Base-by-base conservation (phyloP, 108 stramenopile species). In the Nitzschia putrida region DNA sequence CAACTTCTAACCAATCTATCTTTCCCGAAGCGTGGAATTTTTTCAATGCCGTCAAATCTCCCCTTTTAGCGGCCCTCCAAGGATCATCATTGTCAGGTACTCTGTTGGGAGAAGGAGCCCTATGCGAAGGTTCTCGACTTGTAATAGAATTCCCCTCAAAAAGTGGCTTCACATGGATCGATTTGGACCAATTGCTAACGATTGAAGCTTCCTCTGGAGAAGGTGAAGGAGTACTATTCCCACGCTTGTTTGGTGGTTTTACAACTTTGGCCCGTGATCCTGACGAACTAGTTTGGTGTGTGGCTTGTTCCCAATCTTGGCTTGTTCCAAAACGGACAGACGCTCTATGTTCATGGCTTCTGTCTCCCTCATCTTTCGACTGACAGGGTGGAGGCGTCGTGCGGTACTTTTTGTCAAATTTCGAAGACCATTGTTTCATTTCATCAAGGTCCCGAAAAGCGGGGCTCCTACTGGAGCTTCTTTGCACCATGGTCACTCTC, bases 51-150 rank as follows among this genome's bases (percentile, higher is more conserved):
- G 14, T n/a, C 45, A 73, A 51, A 29, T 73, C 64, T 3, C 72
- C 72, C 5, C 63, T n/a, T 23, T 73, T 73, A 16, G 72, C 72
- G 4, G 72, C 72, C 12, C 37, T 51, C 72, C 72, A 73, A 10
- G 71, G 71, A 37, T 61, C 51, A 38, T 63, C 61, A 8, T 47
- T 47, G 0, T 38, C 43, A 63, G 24, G 23, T 43, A 63, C 4
- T 10, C 7, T 16, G 8, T 45, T 44, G 25, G 61, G 37, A 0
- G 44, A 45, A 3, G 37, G 23, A 21, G 44, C 44, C 20, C 61
- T 63, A 13, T 40, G 23, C 13, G 40, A 16, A 18, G 2, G 47
- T 18, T 49, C 18, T 8, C 8, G 44, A 23, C 22, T 8, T 47
- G 61, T 1, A 45, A 40, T 39, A 21, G 40, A 63, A 22, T 22